These are phyloP conservation scores for Stylosanthes scabra DNA, from an alignment of 331 rosid species.

Conservation along the genomic window DNA sequence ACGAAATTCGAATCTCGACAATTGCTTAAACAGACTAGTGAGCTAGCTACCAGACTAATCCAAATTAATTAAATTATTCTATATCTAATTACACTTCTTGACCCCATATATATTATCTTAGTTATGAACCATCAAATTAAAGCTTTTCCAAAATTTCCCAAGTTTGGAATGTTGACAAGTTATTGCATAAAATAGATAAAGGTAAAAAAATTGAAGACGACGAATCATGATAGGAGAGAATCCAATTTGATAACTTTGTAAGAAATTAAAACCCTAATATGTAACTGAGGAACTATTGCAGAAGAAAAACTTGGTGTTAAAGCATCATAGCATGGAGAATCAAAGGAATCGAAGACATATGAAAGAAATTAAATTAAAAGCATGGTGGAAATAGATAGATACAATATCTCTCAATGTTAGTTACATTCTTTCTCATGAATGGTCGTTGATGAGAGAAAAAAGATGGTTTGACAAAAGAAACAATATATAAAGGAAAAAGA, in stretches of 20 bases:
- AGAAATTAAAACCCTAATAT: constrained; percentile 23
- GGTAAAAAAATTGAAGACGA: background rate
- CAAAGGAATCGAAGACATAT: no score
- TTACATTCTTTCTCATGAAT: constrained; percentile 39
- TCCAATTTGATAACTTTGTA: constrained; percentile 7
- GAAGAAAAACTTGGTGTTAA: constrained; percentile 7
- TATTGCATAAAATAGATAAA: background rate
- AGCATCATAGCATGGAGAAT: constrained; percentile 5
- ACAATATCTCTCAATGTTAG: constrained; percentile 31
- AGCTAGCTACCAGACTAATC: no score
- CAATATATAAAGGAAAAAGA: no score
- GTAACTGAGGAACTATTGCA: background rate
- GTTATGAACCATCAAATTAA: no score
- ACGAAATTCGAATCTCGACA: no score
- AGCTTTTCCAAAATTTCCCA: no score
- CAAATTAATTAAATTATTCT: no score
- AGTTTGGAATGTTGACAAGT: no score
- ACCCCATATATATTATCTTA: no score
- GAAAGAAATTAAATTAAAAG: background rate
- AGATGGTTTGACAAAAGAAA: constrained; percentile 47
- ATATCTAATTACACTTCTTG: no score
- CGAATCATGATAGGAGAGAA: background rate
- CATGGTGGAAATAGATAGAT: constrained; percentile 1
- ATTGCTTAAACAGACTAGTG: no score
- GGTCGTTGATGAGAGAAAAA: constrained; percentile 49